These are phyloP conservation scores for Entonaema liquescens DNA, from an alignment of 495 filamentous ascomycete genomes.

Conservation along the genomic window DNA sequence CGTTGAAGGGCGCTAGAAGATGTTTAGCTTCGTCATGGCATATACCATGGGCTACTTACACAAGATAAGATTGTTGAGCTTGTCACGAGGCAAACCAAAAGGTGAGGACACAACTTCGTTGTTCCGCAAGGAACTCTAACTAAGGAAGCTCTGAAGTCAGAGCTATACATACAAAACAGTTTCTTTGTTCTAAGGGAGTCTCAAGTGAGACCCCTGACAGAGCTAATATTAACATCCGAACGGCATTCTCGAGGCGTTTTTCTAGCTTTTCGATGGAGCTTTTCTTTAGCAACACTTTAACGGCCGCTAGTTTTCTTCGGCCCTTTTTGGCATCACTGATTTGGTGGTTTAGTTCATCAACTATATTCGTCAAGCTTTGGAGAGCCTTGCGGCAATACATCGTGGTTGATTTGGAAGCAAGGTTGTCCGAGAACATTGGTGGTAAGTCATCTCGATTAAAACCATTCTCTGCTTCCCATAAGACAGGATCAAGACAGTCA, in stretches of 20 bases:
- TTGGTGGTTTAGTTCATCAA: constrained; percentile 36
- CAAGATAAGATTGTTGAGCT: constrained; percentile 39
- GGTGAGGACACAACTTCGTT: no score
- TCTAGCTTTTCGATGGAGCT: constrained; percentile 37
- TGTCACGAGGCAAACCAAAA: no score
- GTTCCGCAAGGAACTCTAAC: no score
- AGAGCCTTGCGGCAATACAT: constrained; percentile 35
- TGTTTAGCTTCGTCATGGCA: not conserved
- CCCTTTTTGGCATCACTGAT: constrained; percentile 25
- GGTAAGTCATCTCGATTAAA: constrained; percentile 30
- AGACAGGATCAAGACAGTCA: constrained; percentile 39
- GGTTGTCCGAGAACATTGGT: constrained; percentile 12
- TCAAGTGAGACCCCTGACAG: no score
- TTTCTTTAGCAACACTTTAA: constrained; percentile 44
- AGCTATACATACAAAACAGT: no score
- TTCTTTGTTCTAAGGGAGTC: no score
- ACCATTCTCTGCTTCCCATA: constrained; percentile 36
- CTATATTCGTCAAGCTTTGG: constrained; percentile 25
- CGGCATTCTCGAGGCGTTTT: constrained; percentile 33
- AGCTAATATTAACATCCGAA: constrained; percentile 32
- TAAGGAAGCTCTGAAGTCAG: no score
- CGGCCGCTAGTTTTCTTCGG: constrained; percentile 31
- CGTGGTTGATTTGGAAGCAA: constrained; percentile 13
- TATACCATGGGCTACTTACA: constrained; percentile 21
- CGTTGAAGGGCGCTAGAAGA: constrained; percentile 30